A percentile compares a stretch with the other conserved stretches of the same genome.
phyloP scores from a whole-genome alignment of 331 rosid genomes.

The Malus hybrid region DNA sequence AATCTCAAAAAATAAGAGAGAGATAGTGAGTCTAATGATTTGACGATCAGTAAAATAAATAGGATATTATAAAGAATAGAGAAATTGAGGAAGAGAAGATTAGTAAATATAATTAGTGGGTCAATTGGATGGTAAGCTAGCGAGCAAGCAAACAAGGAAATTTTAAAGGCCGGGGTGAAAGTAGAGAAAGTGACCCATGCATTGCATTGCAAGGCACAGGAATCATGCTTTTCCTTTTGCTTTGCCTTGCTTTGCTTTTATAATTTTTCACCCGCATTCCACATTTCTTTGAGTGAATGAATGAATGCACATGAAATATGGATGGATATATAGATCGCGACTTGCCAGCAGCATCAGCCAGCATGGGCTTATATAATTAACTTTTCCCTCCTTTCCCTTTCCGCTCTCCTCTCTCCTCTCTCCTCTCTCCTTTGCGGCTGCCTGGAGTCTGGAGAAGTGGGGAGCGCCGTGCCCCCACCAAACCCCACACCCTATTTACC shows the following conservation, averaged over 20 bases:
- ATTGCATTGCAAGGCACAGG: slow-evolving; percentile 23
- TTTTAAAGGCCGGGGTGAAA: background rate
- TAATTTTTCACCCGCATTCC: background rate
- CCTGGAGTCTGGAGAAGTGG: background rate
- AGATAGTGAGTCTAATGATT: no score
- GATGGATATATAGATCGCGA: slow-evolving; percentile 52
- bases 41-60: no score
- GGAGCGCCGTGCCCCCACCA: background rate
- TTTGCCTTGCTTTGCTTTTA: slow-evolving; percentile 34
- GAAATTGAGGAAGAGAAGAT: background rate
- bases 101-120: background rate
- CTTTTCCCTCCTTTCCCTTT: slow-evolving; percentile 12
- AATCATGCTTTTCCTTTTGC: slow-evolving; percentile 46
- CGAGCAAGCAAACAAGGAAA: background rate
- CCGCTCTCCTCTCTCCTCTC: background rate
- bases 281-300: background rate
- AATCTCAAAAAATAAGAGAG: rapidly evolving
- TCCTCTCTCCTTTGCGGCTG: background rate
- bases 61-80: background rate
- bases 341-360: slow-evolving; percentile 10
- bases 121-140: background rate
- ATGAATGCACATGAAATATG: background rate
- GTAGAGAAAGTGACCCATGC: slow-evolving; percentile 10
- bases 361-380: background rate
- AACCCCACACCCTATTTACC: background rate